Evolutionary conservation across 2,329 filamentous ascomycete genomes (phyloP).

Genomic region (Botryosphaeria dothidea): DNA sequence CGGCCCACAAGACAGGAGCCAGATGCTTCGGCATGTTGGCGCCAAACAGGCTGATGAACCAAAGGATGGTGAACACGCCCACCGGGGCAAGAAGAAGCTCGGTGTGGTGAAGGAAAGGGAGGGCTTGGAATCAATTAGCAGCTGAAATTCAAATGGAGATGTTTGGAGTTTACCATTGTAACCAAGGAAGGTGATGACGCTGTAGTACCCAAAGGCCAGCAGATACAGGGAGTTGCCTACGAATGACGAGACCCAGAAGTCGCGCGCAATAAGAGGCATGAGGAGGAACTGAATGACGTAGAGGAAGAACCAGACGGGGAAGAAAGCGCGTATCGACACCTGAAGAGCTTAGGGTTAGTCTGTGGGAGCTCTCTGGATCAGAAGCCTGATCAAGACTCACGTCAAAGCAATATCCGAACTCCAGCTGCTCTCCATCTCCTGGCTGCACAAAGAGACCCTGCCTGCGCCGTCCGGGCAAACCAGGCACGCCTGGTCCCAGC

Average conservation of each 20-base stretch:
- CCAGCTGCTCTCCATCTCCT: constrained; percentile 58
- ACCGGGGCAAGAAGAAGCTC: constrained; percentile 65
- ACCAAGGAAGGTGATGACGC: constrained; percentile 67
- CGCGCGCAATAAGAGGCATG: constrained; percentile 59
- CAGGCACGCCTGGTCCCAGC: constrained; percentile 58
- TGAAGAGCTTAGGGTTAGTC: constrained; percentile 25
- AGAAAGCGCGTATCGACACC: constrained; percentile 67
- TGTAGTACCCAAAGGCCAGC: constrained; percentile 66
- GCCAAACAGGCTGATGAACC: constrained; percentile 55
- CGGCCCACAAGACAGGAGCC: constrained; percentile 53
- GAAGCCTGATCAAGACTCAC: constrained; percentile 42
- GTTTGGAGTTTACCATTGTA: constrained; percentile 55
- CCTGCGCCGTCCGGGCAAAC: constrained; percentile 52
- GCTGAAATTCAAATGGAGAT: not conserved
- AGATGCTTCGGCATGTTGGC: constrained; percentile 54
- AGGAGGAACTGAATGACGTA: constrained; percentile 68
- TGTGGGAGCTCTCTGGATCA: not conserved
- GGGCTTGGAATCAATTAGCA: constrained; percentile 41
- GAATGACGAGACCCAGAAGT: constrained; percentile 59
- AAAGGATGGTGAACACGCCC: constrained; percentile 60
- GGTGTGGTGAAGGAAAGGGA: constrained; percentile 68
- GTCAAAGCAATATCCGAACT: constrained; percentile 73
- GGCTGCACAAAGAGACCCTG: constrained; percentile 61
- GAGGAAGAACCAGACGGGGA: constrained; percentile 67
- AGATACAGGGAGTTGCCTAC: constrained; percentile 68